A percentile compares a stretch with the other conserved stretches of the same genome.
Conservation (phyloP, 495 filamentous ascomycete species). For the Penicillium herquei region DNA sequence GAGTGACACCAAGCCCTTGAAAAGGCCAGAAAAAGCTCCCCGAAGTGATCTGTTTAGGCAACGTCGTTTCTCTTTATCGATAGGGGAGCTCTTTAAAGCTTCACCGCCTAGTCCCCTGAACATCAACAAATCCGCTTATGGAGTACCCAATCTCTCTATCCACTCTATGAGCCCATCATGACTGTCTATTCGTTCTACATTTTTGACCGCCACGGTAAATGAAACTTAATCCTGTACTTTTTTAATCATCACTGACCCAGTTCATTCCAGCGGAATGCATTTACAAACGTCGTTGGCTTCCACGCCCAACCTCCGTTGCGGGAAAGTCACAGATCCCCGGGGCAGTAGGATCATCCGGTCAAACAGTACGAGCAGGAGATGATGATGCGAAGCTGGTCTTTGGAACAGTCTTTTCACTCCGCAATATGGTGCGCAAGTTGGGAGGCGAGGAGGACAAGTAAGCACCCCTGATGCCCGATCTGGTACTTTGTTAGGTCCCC, state of each 20-base stretch:
- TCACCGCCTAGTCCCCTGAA: slow-evolving; percentile 32
- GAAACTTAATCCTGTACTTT: slow-evolving; percentile 12
- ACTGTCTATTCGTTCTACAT: slow-evolving; percentile 97
- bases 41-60: slow-evolving; percentile 11
- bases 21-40: not conserved
- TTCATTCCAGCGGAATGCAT: slow-evolving; percentile 81
- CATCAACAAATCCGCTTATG: slow-evolving; percentile 20
- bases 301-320: slow-evolving; percentile 43
- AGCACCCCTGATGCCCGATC: slow-evolving; percentile 5
- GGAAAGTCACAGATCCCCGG: slow-evolving; percentile 36
- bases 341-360: slow-evolving; percentile 32
- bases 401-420: slow-evolving; percentile 90
- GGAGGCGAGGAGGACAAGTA: slow-evolving; percentile 83
- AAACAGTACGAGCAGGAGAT: slow-evolving; percentile 58
- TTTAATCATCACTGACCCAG: not conserved
- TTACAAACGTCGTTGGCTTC: slow-evolving; percentile 81
- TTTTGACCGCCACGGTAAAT: slow-evolving; percentile 91
- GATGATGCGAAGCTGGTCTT: slow-evolving; percentile 98
- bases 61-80: slow-evolving; percentile 19
- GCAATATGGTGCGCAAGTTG: slow-evolving; percentile 95
- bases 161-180: slow-evolving; percentile 53
- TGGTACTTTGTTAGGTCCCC: not conserved
- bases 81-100: slow-evolving; percentile 22
- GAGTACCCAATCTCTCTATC: not conserved
- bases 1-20: not conserved